These are phyloP conservation scores for Conticribra weissflogii DNA, from an alignment of 108 stramenopile genomes.

Conservation along the genomic window DNA sequence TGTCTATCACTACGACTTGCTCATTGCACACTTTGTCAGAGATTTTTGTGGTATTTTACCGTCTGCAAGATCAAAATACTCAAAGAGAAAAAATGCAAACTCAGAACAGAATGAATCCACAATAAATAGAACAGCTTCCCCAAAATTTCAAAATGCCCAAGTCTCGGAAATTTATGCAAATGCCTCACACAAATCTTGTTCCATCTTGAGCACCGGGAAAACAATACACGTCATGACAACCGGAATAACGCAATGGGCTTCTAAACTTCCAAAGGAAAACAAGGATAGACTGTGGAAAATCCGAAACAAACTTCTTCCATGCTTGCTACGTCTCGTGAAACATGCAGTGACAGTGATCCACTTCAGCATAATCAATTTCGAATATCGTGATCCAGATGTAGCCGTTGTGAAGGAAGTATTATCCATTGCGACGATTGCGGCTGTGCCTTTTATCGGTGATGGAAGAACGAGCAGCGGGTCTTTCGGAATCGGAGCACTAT, in stretches of 20 bases:
- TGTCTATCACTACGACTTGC: no score
- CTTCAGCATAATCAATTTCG: not conserved
- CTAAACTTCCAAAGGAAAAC: slow-evolving; percentile 24
- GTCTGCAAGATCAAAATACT: no score
- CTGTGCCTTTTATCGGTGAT: slow-evolving; percentile 42
- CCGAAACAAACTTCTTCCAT: slow-evolving; percentile 30
- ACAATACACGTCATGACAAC: slow-evolving; percentile 7
- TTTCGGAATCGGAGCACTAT: slow-evolving; percentile 31
- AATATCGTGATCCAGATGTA: not conserved
- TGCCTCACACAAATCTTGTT: no score
- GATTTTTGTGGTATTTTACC: no score
- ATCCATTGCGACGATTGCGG: slow-evolving; percentile 29
- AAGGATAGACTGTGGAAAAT: slow-evolving; percentile 14
- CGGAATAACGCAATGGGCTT: slow-evolving; percentile 22
- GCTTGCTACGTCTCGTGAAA: slow-evolving; percentile 24
- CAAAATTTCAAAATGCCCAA: no score
- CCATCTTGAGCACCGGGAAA: not conserved
- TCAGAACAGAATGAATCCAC: no score
- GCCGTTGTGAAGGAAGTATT: slow-evolving; percentile 5
- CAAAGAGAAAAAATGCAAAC: no score
- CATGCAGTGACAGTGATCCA: slow-evolving; percentile 10
- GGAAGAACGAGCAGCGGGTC: slow-evolving; percentile 30
- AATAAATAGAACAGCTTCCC: no score
- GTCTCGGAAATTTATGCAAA: no score
- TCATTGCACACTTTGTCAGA: no score